A percentile compares a stretch with the other conserved stretches of the same genome.
phyloP scores from a whole-genome alignment of 208 protist species.

The Vickermania spadyakhi region DNA sequence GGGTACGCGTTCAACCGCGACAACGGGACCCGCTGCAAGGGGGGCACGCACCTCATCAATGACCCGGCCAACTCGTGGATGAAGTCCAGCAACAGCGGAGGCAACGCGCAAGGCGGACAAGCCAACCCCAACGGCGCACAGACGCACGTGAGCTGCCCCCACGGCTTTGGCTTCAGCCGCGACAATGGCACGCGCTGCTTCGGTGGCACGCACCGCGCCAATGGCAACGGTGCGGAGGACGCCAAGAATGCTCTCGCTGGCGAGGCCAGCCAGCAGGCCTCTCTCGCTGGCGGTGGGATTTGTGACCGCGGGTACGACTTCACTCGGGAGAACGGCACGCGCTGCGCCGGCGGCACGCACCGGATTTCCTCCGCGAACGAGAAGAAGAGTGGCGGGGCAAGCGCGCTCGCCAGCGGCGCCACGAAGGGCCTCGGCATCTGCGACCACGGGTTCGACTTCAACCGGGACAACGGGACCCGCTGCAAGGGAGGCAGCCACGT shows the following conservation, averaged over 20 bases:
- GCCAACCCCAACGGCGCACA: no score
- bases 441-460: constrained; percentile 2
- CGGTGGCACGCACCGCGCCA: not conserved
- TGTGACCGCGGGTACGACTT: constrained; percentile 1
- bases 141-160: not conserved
- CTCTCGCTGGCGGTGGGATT: not conserved
- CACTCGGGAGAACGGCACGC: not conserved
- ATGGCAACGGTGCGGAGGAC: not conserved
- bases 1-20: not conserved
- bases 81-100: not conserved
- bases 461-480: not conserved
- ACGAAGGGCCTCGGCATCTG: not conserved
- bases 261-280: not conserved
- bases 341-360: constrained; percentile 2
- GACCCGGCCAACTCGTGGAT: not conserved
- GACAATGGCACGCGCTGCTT: not conserved
- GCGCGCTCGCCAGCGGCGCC: not conserved
- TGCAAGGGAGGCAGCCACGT: not conserved
- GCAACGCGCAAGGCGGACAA: not conserved
- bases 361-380: constrained; percentile 1
- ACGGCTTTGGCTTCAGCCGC: not conserved
- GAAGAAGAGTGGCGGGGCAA: not conserved
- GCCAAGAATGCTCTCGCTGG: not conserved
- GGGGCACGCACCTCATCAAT: not conserved
- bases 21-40: not conserved